A percentile compares a stretch with the other conserved stretches of the same genome.
Evolutionary conservation across 75 land plant genomes (phyloP).

Genomic region (Cryptomeria japonica): DNA sequence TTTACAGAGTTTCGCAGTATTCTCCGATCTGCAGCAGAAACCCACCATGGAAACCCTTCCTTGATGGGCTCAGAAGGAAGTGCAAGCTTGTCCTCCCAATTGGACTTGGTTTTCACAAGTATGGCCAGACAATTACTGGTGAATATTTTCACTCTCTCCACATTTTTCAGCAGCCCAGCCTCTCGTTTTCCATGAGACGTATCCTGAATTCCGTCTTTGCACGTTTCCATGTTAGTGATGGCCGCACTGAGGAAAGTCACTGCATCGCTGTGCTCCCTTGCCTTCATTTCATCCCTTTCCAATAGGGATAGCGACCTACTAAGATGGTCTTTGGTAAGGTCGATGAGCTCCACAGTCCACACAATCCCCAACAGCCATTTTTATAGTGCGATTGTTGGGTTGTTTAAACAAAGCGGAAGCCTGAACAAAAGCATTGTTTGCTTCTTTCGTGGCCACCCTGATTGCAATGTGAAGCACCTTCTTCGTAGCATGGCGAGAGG

Average conservation of each 20-base stretch:
- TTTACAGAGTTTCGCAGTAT: background rate
- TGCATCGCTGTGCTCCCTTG: background rate
- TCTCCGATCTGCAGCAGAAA: background rate
- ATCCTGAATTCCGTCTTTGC: too few species aligned
- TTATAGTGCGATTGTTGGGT: too few species aligned
- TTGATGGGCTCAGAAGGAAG: background rate
- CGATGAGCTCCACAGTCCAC: conserved; percentile 1
- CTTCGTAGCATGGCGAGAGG: too few species aligned
- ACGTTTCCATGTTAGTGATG: background rate
- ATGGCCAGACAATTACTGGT: background rate
- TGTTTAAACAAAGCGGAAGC: too few species aligned
- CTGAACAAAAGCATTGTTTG: background rate
- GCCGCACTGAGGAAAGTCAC: background rate
- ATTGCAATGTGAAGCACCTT: too few species aligned
- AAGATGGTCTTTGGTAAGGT: background rate
- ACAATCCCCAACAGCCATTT: background rate
- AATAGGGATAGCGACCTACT: background rate
- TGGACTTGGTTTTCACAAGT: too few species aligned
- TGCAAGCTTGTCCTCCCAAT: background rate
- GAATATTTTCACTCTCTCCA: background rate
- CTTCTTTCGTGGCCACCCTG: background rate
- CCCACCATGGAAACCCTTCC: background rate
- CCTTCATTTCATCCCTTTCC: background rate
- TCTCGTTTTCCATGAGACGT: background rate
- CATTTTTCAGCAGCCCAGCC: background rate